phyloP scores from a whole-genome alignment of 306 rosid species.

The Prunus davidiana region DNA sequence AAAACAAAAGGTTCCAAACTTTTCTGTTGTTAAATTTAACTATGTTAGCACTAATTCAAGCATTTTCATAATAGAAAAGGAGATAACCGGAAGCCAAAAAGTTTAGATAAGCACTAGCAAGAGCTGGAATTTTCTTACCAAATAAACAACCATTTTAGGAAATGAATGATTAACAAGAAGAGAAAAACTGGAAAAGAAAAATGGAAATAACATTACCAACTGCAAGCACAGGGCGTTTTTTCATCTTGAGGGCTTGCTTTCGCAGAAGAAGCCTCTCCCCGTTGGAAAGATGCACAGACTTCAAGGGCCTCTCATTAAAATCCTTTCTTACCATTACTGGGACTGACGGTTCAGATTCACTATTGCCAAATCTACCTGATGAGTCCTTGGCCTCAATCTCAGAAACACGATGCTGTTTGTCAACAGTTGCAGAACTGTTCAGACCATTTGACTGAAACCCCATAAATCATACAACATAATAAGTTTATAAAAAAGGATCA shows the following conservation, averaged over 20 bases:
- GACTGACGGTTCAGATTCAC: slow-evolving; percentile 27
- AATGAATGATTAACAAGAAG: slow-evolving; percentile 4
- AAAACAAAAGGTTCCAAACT: not conserved
- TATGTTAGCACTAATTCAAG: not conserved
- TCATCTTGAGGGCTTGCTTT: slow-evolving; percentile 73
- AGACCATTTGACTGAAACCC: slow-evolving; percentile 52
- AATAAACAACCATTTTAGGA: not conserved
- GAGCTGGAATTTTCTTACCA: not conserved
- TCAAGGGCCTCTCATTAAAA: slow-evolving; percentile 34
- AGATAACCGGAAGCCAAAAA: no score
- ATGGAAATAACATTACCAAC: slow-evolving; percentile 51
- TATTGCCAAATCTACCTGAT: slow-evolving; percentile 29
- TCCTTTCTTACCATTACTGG: slow-evolving; percentile 27
- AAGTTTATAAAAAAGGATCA: slow-evolving; percentile 1
- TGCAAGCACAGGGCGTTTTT: slow-evolving; percentile 71
- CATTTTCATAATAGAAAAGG: not conserved
- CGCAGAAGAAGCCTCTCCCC: slow-evolving; percentile 80
- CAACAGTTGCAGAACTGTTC: slow-evolving; percentile 23
- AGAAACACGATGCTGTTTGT: slow-evolving; percentile 24
- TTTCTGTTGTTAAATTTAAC: not conserved
- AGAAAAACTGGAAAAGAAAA: slow-evolving; percentile 12
- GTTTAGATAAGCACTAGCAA: not conserved
- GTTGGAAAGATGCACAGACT: slow-evolving; percentile 58
- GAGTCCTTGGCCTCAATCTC: slow-evolving; percentile 29
- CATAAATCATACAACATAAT: slow-evolving; percentile 16